Evolutionary conservation across 768 basidiomycete species (phyloP).

Genomic region (Serendipita sp.): DNA sequence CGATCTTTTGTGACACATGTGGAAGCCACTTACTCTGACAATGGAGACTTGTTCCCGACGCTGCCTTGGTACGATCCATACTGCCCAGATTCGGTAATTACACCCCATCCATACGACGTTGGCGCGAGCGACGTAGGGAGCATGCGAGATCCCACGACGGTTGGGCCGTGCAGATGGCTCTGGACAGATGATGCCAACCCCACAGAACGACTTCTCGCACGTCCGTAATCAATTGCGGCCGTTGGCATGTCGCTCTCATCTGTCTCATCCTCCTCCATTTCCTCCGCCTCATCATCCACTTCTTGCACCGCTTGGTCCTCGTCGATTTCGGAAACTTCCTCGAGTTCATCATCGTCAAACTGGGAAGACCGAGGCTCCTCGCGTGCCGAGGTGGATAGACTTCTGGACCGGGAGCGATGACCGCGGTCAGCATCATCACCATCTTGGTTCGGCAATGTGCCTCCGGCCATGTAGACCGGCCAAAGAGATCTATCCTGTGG

Average conservation of each 20-base stretch:
- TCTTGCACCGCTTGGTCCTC: constrained; percentile 9
- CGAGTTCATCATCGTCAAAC: constrained; percentile 13
- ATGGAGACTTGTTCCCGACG: neutral
- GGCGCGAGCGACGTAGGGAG: neutral
- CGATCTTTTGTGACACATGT: constrained; percentile 1
- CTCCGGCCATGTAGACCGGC: constrained; percentile 59
- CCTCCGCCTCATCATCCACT: constrained; percentile 7
- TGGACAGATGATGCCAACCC: neutral
- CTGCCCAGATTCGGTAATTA: constrained; percentile 3
- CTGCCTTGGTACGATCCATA: neutral
- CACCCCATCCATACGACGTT: constrained; percentile 2
- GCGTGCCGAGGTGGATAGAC: constrained; percentile 14
- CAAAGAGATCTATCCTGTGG: constrained; percentile 90
- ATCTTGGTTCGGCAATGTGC: neutral
- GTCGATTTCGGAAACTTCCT: constrained; percentile 7
- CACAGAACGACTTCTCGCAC: neutral
- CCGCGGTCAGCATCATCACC: neutral
- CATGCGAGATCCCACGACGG: neutral
- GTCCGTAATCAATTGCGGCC: neutral
- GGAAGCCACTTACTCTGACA: neutral
- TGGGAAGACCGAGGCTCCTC: constrained; percentile 15
- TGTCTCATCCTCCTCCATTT: constrained; percentile 4
- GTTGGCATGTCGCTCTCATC: neutral
- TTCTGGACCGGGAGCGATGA: constrained; percentile 13
- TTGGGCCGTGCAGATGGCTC: neutral